Percentiles rank a stretch among this genome's conserved stretches.
These are phyloP conservation scores for Macadamia integrifolia DNA, from an alignment of 164 flowering plant genomes.

Conservation along the genomic window DNA sequence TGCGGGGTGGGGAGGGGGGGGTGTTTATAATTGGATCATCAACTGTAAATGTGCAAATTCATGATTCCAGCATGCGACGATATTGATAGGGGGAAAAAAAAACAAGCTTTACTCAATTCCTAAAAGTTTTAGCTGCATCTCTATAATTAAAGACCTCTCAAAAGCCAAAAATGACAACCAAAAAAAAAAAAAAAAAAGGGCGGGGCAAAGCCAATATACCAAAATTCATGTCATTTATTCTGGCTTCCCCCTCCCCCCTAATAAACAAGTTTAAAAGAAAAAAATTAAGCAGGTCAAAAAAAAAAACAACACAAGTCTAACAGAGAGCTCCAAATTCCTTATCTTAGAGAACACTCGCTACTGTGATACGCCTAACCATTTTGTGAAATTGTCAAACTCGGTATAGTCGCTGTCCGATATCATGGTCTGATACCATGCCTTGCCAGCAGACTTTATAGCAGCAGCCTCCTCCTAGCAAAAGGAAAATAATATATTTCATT, in stretches of 20 bases:
- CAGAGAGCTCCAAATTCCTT: not conserved
- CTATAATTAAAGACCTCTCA: not conserved
- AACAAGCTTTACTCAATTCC: too few relatives aligned
- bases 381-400: constrained; percentile 75
- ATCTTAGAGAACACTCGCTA: constrained; percentile 16
- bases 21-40: too few relatives aligned
- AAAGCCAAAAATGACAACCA: not conserved
- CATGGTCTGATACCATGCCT: constrained; percentile 79
- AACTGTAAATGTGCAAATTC: too few relatives aligned
- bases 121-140: too few relatives aligned
- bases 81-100: too few relatives aligned
- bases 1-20: too few relatives aligned
- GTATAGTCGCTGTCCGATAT: constrained; percentile 80
- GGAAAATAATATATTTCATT: not conserved
- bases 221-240: not conserved
- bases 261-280: not conserved
- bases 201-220: not conserved
- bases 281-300: not conserved
- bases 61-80: too few relatives aligned
- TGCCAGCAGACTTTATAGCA: constrained; percentile 60
- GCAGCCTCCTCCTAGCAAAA: constrained; percentile 56
- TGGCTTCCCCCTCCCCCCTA: not conserved
- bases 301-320: not conserved
- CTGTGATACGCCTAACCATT: constrained; percentile 82
- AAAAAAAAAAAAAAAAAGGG: not conserved